Base-by-base conservation (phyloP, 352 stramenopile genomes). In the Lagenidium giganteum region DNA sequence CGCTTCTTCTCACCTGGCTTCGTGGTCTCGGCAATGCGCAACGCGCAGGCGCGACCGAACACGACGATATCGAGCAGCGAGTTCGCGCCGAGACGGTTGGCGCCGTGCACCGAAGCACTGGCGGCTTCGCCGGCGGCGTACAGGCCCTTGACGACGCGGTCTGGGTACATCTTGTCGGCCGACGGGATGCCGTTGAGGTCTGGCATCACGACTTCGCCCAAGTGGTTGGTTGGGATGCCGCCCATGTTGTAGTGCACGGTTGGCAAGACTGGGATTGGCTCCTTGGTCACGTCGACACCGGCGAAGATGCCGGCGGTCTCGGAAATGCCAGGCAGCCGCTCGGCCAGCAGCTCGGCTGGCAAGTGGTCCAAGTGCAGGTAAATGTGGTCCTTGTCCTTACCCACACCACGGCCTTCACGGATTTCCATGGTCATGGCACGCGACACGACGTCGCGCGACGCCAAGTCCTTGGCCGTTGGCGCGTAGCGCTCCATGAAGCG, bases 231-330 rank as follows among this genome's bases (percentile, higher is more conserved):
- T 21, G 94, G 89, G 37, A 99, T 96, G 47, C 95, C 95, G 40
- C 95, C 95, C 95, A 98, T 99, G 65, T 98, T 98, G 78, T 99
- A 99, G 70, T 98, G 95, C 27, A 99, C 95, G 17, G 95, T 98
- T 16, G 95, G 95, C 22, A 99, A 61, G 20, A 98, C 95, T 5
- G 95, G 95, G 45, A 98, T 98, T 13, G 95, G 95, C 65, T 99
- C 94, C 72, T 98, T 98, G 42, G 91, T 98, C 28, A 99, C 95
- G 63, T 98, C 95, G 16, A 98, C 95, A 36, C 95, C 95, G 20
- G 95, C 91, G 72, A 99, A 99, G 64, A 99, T 99, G 18, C 82
- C 77, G 22, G 95, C 95, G 9, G 94, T 98, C 61, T 98, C 95
- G 18, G 72, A 96, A 57, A 98, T 98, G 63, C 95, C 94, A 2